Evolutionary conservation across 2,329 filamentous ascomycete species (phyloP).

Genomic region (Botryosphaeria dothidea): DNA sequence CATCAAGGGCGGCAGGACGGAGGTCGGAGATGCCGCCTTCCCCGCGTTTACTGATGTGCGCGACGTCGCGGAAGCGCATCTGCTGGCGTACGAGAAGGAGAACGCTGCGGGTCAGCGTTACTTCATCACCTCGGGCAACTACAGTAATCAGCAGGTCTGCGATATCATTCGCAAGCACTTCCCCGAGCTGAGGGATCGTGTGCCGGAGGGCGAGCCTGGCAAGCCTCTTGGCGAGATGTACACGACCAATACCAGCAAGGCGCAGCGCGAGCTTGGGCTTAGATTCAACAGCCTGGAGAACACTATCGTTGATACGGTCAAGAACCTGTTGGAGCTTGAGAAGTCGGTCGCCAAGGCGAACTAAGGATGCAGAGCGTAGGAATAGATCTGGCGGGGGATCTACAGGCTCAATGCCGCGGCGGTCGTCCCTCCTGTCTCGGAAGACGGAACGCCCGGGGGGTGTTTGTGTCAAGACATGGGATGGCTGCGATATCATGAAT

Average conservation of each 20-base stretch:
- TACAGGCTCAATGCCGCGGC: not conserved
- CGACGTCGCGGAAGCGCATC: constrained; percentile 49
- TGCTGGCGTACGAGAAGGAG: constrained; percentile 40
- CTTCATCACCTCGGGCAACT: constrained; percentile 1
- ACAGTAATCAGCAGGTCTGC: constrained; percentile 18
- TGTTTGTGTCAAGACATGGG: constrained; percentile 1
- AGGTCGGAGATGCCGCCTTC: constrained; percentile 27
- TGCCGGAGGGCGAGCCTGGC: constrained; percentile 27
- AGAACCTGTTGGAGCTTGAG: constrained; percentile 28
- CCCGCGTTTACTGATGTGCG: constrained; percentile 51
- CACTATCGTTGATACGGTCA: constrained; percentile 39
- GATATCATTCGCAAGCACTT: constrained; percentile 35
- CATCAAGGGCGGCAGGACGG: constrained; percentile 8
- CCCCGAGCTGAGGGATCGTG: constrained; percentile 36
- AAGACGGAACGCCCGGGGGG: not conserved
- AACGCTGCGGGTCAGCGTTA: constrained; percentile 14
- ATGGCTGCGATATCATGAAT: not conserved
- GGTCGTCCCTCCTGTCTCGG: constrained; percentile 6
- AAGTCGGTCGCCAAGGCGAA: constrained; percentile 9
- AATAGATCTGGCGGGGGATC: not conserved
- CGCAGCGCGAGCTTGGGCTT: constrained; percentile 43
- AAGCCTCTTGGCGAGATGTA: constrained; percentile 38
- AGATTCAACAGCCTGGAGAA: constrained; percentile 38
- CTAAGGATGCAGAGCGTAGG: not conserved
- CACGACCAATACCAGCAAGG: constrained; percentile 44